Percentiles rank a stretch among this genome's conserved stretches.
phyloP scores from a whole-genome alignment of 2,329 filamentous ascomycete genomes.

The Alternaria ethzedia region DNA sequence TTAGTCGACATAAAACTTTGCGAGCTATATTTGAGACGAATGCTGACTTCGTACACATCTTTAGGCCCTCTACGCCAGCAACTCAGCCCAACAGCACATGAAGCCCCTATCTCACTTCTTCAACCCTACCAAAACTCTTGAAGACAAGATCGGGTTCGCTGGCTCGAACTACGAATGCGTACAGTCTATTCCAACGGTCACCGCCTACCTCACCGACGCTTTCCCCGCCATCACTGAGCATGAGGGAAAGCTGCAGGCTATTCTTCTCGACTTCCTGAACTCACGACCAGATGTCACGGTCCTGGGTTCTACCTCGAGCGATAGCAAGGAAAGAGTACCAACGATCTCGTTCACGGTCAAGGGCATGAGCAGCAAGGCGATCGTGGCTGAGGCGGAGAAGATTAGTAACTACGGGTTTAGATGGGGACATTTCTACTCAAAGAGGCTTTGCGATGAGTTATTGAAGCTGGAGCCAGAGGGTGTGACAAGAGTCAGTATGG shows the following conservation, averaged over 20 bases:
- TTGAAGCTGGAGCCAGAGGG: conserved; percentile 66
- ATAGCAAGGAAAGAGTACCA: conserved; percentile 61
- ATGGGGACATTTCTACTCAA: conserved; percentile 73
- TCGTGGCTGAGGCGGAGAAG: conserved; percentile 69
- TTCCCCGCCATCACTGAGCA: conserved; percentile 59
- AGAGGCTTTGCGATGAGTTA: conserved; percentile 66
- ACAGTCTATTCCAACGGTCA: conserved; percentile 66
- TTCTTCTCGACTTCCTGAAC: conserved; percentile 66
- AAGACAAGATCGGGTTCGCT: conserved; percentile 72
- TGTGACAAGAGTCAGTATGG: conserved; percentile 72
- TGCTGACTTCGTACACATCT: too few species aligned
- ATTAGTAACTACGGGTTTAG: conserved; percentile 66
- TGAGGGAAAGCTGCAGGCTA: conserved; percentile 65
- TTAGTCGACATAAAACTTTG: too few species aligned
- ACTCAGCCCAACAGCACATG: conserved; percentile 62
- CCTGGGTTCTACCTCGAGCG: conserved; percentile 61
- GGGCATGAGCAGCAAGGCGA: conserved; percentile 61
- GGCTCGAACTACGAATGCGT: conserved; percentile 74
- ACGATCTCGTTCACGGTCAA: conserved; percentile 71
- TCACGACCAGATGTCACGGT: conserved; percentile 62
- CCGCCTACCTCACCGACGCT: conserved; percentile 63
- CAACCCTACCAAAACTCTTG: conserved; percentile 65
- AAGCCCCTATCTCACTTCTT: conserved; percentile 71
- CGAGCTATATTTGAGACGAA: too few species aligned
- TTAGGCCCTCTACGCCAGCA: conserved; percentile 68